phyloP scores from a whole-genome alignment of 768 basidiomycete species.

The Gloeopeniophorella convolvens region DNA sequence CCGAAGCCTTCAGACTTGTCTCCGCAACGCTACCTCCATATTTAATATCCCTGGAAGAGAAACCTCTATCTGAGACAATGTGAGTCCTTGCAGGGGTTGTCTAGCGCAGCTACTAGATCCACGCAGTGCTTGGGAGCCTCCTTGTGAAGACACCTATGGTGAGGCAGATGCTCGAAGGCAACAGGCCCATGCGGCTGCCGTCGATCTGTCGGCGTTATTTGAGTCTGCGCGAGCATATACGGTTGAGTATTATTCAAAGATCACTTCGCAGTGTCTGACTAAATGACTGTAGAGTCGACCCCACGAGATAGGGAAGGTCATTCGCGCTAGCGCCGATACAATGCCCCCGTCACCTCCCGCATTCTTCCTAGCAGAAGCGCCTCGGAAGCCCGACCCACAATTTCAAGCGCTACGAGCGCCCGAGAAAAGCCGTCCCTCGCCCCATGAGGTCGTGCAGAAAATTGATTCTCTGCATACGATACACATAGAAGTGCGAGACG shows the following conservation, averaged over 20 bases:
- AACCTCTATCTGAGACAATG: slow-evolving; percentile 9
- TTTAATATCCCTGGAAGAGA: slow-evolving; percentile 12
- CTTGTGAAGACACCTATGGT: slow-evolving; percentile 26
- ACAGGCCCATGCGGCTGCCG: slow-evolving; percentile 26
- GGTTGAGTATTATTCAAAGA: slow-evolving; percentile 20
- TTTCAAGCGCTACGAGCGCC: neutral
- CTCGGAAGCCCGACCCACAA: neutral
- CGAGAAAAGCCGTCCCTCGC: slow-evolving; percentile 2
- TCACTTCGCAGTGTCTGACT: neutral
- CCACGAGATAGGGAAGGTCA: slow-evolving; percentile 1
- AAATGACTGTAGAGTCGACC: slow-evolving; percentile 1
- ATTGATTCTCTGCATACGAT: neutral
- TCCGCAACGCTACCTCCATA: slow-evolving; percentile 5
- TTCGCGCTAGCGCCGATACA: slow-evolving; percentile 1
- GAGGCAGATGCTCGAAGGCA: slow-evolving; percentile 24
- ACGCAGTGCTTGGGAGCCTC: slow-evolving; percentile 24
- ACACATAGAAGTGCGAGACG: neutral
- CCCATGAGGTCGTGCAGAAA: slow-evolving; percentile 9
- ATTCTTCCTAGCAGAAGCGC: slow-evolving; percentile 11
- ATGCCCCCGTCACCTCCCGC: neutral
- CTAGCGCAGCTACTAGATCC: neutral
- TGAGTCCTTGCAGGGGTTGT: neutral
- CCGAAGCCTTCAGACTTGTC: slow-evolving; percentile 17
- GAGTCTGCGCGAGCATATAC: slow-evolving; percentile 21
- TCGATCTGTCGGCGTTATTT: slow-evolving; percentile 25